These are phyloP conservation scores for Solanum hybrid DNA, from an alignment of 305 asterid species.

Conservation along the genomic window DNA sequence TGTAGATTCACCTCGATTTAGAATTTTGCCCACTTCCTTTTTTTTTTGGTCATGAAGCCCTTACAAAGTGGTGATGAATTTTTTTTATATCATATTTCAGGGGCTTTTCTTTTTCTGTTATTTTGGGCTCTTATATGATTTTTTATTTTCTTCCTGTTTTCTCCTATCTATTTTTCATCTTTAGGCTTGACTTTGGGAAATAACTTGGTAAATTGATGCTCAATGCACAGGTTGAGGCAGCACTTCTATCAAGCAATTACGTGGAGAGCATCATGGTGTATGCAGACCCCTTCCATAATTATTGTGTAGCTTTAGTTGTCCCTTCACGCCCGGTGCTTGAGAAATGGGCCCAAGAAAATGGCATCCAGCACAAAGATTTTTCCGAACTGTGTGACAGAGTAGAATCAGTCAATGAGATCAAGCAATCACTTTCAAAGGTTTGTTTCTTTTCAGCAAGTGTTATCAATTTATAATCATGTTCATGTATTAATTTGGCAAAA, in stretches of 20 bases:
- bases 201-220: conserved; percentile 8
- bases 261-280: conserved; percentile 63
- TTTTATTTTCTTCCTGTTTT: background rate
- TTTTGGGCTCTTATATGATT: background rate
- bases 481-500: background rate
- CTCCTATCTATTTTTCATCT: background rate
- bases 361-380: conserved; percentile 39
- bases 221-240: conserved; percentile 70
- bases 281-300: conserved; percentile 80
- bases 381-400: conserved; percentile 55
- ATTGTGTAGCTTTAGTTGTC: conserved; percentile 73
- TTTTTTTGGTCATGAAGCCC: background rate
- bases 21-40: background rate
- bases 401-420: conserved; percentile 61
- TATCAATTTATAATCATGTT: background rate
- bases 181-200: background rate
- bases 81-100: background rate
- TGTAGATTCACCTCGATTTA: background rate
- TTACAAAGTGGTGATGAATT: background rate
- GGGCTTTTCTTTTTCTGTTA: background rate
- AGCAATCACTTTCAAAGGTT: conserved; percentile 70
- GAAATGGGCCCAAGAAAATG: conserved; percentile 74
- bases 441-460: conserved; percentile 2
- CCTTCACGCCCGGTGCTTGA: conserved; percentile 57
- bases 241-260: conserved; percentile 44